Evolutionary conservation across 306 rosid genomes (phyloP).

Genomic region (Geum urbanum): DNA sequence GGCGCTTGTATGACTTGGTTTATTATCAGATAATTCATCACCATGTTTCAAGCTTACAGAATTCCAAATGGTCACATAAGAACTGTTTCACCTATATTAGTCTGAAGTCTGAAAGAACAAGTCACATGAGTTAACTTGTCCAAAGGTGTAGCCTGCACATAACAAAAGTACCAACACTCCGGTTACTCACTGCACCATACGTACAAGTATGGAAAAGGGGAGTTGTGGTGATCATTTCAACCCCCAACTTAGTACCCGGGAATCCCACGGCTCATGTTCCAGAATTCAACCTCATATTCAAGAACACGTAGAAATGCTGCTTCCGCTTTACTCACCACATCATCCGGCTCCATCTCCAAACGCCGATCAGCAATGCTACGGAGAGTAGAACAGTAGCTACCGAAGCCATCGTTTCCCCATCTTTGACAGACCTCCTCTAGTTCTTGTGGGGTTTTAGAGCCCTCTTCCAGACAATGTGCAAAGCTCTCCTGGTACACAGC

Average conservation of each 20-base stretch:
- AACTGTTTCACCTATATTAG: neutral
- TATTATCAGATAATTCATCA: neutral
- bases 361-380: conserved; percentile 40
- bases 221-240: neutral
- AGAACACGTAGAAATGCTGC: conserved; percentile 42
- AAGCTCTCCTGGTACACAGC: conserved; percentile 85
- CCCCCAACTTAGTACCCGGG: conserved; percentile 15
- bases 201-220: neutral
- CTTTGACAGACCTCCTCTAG: conserved; percentile 61
- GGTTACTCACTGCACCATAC: neutral
- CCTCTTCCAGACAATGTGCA: conserved; percentile 62
- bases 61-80: neutral
- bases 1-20: neutral
- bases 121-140: neutral
- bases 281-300: conserved; percentile 69
- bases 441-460: conserved; percentile 53
- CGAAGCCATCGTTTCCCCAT: conserved; percentile 80
- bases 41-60: neutral
- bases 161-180: neutral
- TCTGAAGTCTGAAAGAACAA: neutral
- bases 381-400: conserved; percentile 55
- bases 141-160: neutral
- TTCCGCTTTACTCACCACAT: conserved; percentile 48
- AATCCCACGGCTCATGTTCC: conserved; percentile 63
- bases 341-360: conserved; percentile 44